phyloP scores from a whole-genome alignment of 352 stramenopile species.

The Globisporangium perplexum region DNA sequence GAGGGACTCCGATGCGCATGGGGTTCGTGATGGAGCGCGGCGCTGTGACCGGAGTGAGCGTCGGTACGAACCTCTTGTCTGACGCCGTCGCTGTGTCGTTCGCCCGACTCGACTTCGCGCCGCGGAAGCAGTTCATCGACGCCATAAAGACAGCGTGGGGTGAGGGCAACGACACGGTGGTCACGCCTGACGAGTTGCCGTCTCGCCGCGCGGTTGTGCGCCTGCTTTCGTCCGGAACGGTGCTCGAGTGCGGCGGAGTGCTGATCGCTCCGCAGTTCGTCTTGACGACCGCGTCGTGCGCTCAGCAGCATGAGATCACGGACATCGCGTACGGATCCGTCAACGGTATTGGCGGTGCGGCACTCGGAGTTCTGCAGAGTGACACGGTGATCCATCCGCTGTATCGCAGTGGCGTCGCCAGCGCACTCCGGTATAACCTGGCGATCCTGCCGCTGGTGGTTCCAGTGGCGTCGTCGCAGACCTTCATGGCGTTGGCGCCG shows the following conservation, averaged over 20 bases:
- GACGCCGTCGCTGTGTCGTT: too few species aligned
- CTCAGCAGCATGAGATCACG: background rate
- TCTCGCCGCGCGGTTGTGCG: too few species aligned
- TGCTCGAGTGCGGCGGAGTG: conserved; percentile 2
- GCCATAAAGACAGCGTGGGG: too few species aligned
- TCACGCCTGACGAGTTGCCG: too few species aligned
- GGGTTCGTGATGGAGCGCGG: too few species aligned
- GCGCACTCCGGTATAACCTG: conserved; percentile 3
- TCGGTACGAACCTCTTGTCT: too few species aligned
- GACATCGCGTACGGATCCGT: background rate
- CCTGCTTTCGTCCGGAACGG: too few species aligned
- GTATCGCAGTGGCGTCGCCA: background rate
- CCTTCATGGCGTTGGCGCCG: background rate
- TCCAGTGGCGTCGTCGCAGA: background rate
- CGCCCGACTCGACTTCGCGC: too few species aligned
- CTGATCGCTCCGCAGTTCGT: conserved; percentile 2
- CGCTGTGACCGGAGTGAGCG: too few species aligned
- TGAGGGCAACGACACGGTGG: too few species aligned
- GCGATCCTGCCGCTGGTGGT: background rate
- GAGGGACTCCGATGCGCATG: too few species aligned
- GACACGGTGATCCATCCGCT: conserved; percentile 1
- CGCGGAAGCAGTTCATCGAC: too few species aligned
- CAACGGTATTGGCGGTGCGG: background rate
- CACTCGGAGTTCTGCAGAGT: background rate
- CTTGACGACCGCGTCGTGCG: conserved; percentile 6